phyloP scores from a whole-genome alignment of 2,329 filamentous ascomycete species.

The Cytospora paraplurivora region DNA sequence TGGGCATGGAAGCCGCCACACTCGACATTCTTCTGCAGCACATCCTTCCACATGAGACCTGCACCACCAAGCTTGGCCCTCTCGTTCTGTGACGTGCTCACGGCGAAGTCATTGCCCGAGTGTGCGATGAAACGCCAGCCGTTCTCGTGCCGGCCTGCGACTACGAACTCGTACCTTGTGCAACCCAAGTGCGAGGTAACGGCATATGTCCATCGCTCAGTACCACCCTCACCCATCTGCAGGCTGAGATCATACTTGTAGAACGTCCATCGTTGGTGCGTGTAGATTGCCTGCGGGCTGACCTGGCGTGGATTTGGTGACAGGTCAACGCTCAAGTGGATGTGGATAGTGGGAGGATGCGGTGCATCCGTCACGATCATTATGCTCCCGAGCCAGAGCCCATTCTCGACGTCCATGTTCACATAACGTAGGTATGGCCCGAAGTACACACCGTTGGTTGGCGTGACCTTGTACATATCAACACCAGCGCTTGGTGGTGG shows the following conservation, averaged over 20 bases:
- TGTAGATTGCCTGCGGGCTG: conserved; percentile 77
- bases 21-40: conserved; percentile 94
- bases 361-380: conserved; percentile 87
- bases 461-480: conserved; percentile 89
- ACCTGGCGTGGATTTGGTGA: conserved; percentile 91
- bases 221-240: conserved; percentile 80
- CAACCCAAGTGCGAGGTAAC: conserved; percentile 96
- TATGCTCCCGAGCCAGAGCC: conserved; percentile 90
- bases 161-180: conserved; percentile 96
- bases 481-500: conserved; percentile 88
- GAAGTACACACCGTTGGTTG: conserved; percentile 97
- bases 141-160: conserved; percentile 85
- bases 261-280: conserved; percentile 92
- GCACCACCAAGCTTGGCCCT: conserved; percentile 83
- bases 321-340: conserved; percentile 86
- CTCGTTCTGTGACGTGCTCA: conserved; percentile 84
- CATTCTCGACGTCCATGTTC: conserved; percentile 94
- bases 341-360: conserved; percentile 93
- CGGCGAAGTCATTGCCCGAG: conserved; percentile 92
- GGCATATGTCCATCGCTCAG: conserved; percentile 93
- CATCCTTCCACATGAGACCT: conserved; percentile 98
- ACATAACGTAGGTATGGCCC: conserved; percentile 93
- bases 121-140: conserved; percentile 96
- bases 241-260: conserved; percentile 93
- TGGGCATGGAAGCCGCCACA: conserved; percentile 96